These are phyloP conservation scores for Macrolepiota albuminosa DNA, from an alignment of 768 basidiomycete species.

Conservation along the genomic window DNA sequence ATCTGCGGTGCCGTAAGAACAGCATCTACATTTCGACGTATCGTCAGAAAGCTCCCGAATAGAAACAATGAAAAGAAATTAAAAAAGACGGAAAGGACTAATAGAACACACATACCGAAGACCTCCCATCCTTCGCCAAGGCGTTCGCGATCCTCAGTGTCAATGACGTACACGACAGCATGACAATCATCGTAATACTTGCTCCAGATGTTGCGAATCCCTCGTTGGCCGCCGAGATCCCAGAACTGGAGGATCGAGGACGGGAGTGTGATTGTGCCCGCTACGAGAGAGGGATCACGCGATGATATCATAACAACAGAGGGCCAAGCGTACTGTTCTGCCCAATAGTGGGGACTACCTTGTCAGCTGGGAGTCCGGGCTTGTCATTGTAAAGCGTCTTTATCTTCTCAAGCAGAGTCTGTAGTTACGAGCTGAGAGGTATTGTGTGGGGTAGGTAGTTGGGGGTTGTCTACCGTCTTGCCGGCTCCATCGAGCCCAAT, in stretches of 20 bases:
- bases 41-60: constrained; percentile 1
- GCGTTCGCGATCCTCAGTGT: constrained; percentile 86
- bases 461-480: constrained; percentile 60
- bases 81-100: not conserved
- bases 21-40: constrained; percentile 45
- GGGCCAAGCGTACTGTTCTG: constrained; percentile 71
- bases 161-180: constrained; percentile 93
- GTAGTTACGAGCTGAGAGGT: constrained; percentile 6
- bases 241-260: constrained; percentile 95
- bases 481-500: constrained; percentile 91
- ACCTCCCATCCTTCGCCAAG: constrained; percentile 95
- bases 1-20: constrained; percentile 89
- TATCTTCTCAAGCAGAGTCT: constrained; percentile 90
- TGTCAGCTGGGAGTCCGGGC: constrained; percentile 85
- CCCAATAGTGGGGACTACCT: constrained; percentile 94
- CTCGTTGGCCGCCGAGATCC: constrained; percentile 93
- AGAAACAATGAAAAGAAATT: not conserved
- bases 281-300: constrained; percentile 32
- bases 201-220: constrained; percentile 93
- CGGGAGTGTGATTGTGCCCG: constrained; percentile 89
- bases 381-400: constrained; percentile 88
- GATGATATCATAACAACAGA: not conserved
- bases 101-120: constrained; percentile 65
- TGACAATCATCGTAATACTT: constrained; percentile 96
- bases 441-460: not conserved